Percentiles rank a stretch among this genome's conserved stretches.
Conservation (phyloP, 495 filamentous ascomycete genomes). For the Podospora pseudoanserina region DNA sequence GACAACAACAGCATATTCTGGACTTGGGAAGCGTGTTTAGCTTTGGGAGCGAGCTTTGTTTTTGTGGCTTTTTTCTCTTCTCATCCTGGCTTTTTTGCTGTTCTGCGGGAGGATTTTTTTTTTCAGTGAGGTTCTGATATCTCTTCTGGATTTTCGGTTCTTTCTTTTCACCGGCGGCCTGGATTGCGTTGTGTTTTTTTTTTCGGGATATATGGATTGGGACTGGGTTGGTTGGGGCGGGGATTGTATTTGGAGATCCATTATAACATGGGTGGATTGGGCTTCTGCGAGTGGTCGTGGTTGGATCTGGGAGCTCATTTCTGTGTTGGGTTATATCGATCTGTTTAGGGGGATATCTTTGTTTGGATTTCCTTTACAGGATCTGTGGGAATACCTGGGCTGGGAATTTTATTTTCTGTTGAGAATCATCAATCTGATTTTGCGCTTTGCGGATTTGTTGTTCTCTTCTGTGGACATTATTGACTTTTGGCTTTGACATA, state of each 20-base stretch:
- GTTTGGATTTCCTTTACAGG: neutral
- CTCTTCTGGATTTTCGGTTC: neutral
- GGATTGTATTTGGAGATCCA: neutral
- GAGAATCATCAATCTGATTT: neutral
- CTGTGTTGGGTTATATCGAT: too few species aligned
- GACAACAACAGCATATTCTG: neutral
- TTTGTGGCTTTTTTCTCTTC: neutral
- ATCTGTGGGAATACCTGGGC: neutral
- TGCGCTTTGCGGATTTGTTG: neutral
- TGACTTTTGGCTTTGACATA: neutral
- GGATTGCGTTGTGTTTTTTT: neutral
- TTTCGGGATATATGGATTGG: neutral
- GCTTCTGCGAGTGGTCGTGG: neutral
- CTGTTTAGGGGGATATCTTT: neutral
- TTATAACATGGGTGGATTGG: neutral
- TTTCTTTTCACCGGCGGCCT: neutral
- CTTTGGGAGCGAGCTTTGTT: neutral
- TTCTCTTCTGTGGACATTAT: neutral
- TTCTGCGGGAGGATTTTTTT: neutral
- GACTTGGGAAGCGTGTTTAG: neutral
- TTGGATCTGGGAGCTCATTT: neutral
- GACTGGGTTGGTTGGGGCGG: too few species aligned
- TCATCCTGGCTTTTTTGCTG: neutral
- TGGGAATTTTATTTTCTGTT: neutral
- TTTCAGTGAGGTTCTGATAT: neutral